A percentile compares a stretch with the other conserved stretches of the same genome.
phyloP scores from a whole-genome alignment of 2,329 filamentous ascomycete genomes.

The Calonectria hawksworthii region DNA sequence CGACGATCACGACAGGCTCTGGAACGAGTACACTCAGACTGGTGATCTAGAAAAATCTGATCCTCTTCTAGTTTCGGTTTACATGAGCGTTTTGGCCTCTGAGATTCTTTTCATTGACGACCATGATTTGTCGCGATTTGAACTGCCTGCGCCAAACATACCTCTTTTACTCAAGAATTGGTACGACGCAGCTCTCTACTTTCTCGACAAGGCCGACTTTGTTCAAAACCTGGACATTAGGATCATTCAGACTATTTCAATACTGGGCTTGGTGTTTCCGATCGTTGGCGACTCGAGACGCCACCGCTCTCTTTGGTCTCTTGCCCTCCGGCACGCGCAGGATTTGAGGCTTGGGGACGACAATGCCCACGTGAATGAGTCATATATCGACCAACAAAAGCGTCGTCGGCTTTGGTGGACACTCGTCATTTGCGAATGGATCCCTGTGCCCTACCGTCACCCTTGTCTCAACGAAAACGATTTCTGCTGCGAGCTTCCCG shows the following conservation, averaged over 20 bases:
- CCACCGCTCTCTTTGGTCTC: background rate
- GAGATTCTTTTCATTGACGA: background rate
- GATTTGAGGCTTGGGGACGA: background rate
- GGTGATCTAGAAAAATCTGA: background rate
- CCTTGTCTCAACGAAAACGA: background rate
- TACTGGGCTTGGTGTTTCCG: background rate
- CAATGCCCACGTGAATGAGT: background rate
- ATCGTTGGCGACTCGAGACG: background rate
- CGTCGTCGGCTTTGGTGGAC: conserved; percentile 11
- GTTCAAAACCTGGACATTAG: background rate
- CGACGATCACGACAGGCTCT: background rate
- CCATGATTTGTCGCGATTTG: background rate
- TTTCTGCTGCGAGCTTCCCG: background rate
- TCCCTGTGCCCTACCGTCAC: background rate
- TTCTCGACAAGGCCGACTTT: conserved; percentile 3
- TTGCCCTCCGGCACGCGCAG: conserved; percentile 6
- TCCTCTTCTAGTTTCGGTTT: background rate
- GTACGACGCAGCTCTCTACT: conserved; percentile 4
- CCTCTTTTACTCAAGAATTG: background rate
- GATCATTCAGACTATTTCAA: background rate
- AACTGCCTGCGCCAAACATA: background rate
- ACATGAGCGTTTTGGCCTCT: background rate
- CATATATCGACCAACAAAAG: conserved; percentile 5
- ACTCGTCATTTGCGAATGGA: conserved; percentile 4
- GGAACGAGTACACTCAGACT: background rate